Evolutionary conservation across 306 rosid species (phyloP).

Genomic region (Notholithocarpus densiflorus): DNA sequence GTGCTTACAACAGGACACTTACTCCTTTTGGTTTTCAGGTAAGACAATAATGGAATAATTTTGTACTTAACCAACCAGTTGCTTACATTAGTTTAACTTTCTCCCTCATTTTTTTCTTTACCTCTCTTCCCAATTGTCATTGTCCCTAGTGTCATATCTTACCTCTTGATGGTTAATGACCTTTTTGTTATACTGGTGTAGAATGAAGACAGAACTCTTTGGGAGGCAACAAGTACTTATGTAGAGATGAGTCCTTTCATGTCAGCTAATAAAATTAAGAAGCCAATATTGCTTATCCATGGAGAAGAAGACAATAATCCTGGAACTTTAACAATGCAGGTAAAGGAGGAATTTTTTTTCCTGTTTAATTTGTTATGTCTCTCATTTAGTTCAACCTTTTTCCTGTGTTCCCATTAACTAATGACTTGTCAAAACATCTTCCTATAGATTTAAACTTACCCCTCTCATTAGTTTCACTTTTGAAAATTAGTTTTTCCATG

Average conservation of each 20-base stretch:
- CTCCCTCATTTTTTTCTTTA: background rate
- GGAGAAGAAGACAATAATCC: constrained; percentile 98
- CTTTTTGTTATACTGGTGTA: constrained; percentile 30
- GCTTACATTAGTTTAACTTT: background rate
- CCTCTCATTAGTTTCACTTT: background rate
- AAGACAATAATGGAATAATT: background rate
- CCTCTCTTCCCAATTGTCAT: constrained; percentile 15
- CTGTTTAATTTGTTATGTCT: background rate
- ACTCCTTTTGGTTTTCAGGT: constrained; percentile 99
- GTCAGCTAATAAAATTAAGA: constrained; percentile 93
- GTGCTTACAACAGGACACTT: constrained; percentile 97
- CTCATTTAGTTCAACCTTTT: background rate
- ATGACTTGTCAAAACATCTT: constrained; percentile 11
- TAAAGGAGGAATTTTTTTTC: constrained; percentile 18
- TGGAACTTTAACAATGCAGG: constrained; percentile 99
- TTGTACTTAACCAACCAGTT: background rate
- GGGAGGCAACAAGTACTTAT: constrained; percentile 88
- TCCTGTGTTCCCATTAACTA: background rate
- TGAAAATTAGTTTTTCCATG: background rate
- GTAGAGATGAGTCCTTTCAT: constrained; percentile 99
- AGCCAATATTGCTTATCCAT: constrained; percentile 92
- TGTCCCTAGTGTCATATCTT: background rate
- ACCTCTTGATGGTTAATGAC: constrained; percentile 10
- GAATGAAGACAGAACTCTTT: constrained; percentile 97
- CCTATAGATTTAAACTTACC: constrained; percentile 7